phyloP scores from a whole-genome alignment of 1,284 basidiomycete genomes.

The Bjerkandera adusta region DNA sequence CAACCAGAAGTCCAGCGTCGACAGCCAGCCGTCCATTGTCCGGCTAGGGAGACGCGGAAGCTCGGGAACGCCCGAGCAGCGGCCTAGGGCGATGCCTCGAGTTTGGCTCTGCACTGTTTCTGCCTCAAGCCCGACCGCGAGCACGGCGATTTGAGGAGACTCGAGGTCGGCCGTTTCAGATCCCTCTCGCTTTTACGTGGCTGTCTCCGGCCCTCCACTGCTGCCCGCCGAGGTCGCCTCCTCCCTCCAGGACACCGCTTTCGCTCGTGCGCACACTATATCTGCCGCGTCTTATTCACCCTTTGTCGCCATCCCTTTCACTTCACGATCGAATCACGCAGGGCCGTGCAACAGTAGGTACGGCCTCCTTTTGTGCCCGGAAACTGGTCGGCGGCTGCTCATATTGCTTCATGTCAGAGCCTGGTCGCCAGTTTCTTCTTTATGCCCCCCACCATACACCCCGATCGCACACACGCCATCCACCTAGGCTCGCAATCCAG shows the following conservation, averaged over 20 bases:
- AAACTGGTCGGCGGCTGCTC: no score
- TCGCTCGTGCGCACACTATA: no score
- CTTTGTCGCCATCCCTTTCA: no score
- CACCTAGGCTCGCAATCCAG: background rate
- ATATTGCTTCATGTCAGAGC: background rate
- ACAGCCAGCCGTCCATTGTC: background rate
- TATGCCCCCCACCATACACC: background rate
- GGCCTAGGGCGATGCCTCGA: conserved; percentile 4
- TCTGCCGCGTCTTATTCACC: no score
- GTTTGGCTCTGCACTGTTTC: conserved; percentile 8
- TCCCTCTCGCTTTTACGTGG: background rate
- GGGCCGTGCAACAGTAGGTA: no score
- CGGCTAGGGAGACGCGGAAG: conserved; percentile 5
- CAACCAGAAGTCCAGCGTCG: no score
- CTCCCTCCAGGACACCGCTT: no score
- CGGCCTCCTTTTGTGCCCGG: no score
- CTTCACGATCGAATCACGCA: no score
- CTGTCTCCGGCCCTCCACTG: background rate
- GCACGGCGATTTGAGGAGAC: conserved; percentile 5
- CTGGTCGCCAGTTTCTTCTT: background rate
- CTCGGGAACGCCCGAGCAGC: conserved; percentile 13
- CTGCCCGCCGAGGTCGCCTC: background rate
- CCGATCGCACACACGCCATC: background rate
- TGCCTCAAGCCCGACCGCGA: conserved; percentile 12
- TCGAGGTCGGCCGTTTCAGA: background rate